Evolutionary conservation across 2,329 filamentous ascomycete genomes (phyloP).

Genomic region (Botryotinia globosa): DNA sequence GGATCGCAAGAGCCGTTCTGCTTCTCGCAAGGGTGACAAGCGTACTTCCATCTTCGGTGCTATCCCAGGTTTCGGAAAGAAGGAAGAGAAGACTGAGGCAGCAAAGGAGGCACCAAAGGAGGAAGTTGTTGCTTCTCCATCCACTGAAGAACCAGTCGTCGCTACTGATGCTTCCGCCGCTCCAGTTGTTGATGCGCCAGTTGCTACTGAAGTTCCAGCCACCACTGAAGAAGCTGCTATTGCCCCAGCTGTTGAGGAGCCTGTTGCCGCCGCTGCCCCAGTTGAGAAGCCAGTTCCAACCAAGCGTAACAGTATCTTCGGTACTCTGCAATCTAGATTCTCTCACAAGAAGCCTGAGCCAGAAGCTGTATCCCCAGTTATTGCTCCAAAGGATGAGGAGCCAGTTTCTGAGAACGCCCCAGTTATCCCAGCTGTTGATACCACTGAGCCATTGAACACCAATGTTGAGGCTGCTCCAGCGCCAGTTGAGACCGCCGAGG

Average conservation of each 20-base stretch:
- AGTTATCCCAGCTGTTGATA: slow-evolving; percentile 39
- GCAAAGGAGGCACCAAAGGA: slow-evolving; percentile 40
- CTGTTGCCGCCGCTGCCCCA: slow-evolving; percentile 33
- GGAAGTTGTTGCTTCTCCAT: slow-evolving; percentile 22
- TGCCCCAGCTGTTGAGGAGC: slow-evolving; percentile 43
- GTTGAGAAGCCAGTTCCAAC: slow-evolving; percentile 33
- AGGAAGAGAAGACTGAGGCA: slow-evolving; percentile 38
- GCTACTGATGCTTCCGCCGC: slow-evolving; percentile 30
- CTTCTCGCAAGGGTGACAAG: slow-evolving; percentile 53
- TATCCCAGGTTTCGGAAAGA: slow-evolving; percentile 47
- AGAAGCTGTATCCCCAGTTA: slow-evolving; percentile 30
- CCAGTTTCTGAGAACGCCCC: slow-evolving; percentile 38
- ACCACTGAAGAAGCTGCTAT: slow-evolving; percentile 20
- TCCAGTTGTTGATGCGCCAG: slow-evolving; percentile 33
- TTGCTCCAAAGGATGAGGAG: slow-evolving; percentile 38
- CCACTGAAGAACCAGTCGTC: slow-evolving; percentile 28
- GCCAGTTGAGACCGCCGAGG: slow-evolving; percentile 37
- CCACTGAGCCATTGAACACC: slow-evolving; percentile 36
- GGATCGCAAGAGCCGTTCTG: slow-evolving; percentile 60
- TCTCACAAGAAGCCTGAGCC: slow-evolving; percentile 37
- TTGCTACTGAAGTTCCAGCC: slow-evolving; percentile 21
- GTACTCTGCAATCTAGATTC: slow-evolving; percentile 35
- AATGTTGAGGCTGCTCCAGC: slow-evolving; percentile 31
- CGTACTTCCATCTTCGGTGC: slow-evolving; percentile 61
- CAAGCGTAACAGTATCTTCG: slow-evolving; percentile 40